A percentile compares a stretch with the other conserved stretches of the same genome.
These are phyloP conservation scores for Stachybotrys echinatus DNA, from an alignment of 2,329 filamentous ascomycete genomes.

Conservation along the genomic window DNA sequence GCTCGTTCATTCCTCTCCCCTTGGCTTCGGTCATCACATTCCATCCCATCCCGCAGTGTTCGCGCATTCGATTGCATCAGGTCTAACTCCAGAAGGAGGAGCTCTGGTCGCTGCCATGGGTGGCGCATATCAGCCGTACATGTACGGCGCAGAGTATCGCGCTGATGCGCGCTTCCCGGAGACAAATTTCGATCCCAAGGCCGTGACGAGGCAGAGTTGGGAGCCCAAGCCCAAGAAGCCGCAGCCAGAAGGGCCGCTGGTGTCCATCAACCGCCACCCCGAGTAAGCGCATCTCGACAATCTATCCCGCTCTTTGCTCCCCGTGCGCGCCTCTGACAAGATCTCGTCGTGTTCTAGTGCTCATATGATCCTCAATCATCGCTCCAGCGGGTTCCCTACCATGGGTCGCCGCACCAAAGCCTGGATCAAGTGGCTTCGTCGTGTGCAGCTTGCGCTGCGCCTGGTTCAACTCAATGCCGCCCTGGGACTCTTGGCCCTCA, in stretches of 20 bases:
- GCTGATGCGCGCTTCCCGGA: constrained; percentile 48
- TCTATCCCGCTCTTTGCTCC: no score
- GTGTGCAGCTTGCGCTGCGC: constrained; percentile 64
- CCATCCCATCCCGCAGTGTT: neutral
- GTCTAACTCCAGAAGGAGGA: neutral
- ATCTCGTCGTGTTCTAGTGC: constrained; percentile 31
- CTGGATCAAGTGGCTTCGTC: constrained; percentile 64
- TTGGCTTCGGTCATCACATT: neutral
- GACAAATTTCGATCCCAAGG: constrained; percentile 77
- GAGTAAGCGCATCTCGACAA: constrained; percentile 60
- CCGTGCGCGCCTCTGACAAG: no score
- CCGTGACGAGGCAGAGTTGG: constrained; percentile 75
- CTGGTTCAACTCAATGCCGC: constrained; percentile 63
- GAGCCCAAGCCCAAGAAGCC: constrained; percentile 55
- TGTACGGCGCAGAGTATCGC: constrained; percentile 57
- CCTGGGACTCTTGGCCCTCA: constrained; percentile 65
- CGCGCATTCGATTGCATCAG: constrained; percentile 1
- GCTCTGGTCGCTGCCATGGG: constrained; percentile 10
- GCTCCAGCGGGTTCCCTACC: constrained; percentile 53
- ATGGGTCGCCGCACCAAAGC: constrained; percentile 67
- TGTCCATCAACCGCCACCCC: constrained; percentile 81
- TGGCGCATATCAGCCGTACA: constrained; percentile 52
- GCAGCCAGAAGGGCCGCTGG: constrained; percentile 67
- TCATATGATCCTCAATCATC: constrained; percentile 59
- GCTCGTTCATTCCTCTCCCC: neutral